phyloP scores from a whole-genome alignment of 2,329 filamentous ascomycete species.

The Davidsoniella eucalypti region DNA sequence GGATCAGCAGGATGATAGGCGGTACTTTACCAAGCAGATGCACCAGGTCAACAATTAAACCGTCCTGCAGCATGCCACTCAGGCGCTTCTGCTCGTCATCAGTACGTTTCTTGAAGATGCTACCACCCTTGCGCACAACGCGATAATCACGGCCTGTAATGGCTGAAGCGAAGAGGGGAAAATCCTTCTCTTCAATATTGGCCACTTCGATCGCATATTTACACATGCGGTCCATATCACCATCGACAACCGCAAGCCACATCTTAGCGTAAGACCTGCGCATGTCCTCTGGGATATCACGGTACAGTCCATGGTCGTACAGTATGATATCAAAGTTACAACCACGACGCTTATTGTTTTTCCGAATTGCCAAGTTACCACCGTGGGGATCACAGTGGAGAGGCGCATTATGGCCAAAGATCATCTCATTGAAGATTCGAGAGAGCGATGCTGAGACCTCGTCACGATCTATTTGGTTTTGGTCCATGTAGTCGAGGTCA shows the following conservation, averaged over 20 bases:
- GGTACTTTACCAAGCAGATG: slow-evolving; percentile 79
- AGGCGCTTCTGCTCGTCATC: slow-evolving; percentile 74
- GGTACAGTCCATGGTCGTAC: slow-evolving; percentile 93
- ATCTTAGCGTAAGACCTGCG: slow-evolving; percentile 86
- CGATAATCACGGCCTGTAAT: slow-evolving; percentile 89
- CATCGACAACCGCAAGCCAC: slow-evolving; percentile 90
- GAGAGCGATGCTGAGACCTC: slow-evolving; percentile 86
- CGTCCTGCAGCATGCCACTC: slow-evolving; percentile 67
- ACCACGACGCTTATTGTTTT: slow-evolving; percentile 42
- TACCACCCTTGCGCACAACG: slow-evolving; percentile 41
- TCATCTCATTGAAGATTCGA: slow-evolving; percentile 98
- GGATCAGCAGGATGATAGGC: slow-evolving; percentile 78
- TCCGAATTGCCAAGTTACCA: slow-evolving; percentile 83
- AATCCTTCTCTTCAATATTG: slow-evolving; percentile 74
- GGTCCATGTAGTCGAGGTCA: slow-evolving; percentile 73
- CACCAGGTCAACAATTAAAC: slow-evolving; percentile 75
- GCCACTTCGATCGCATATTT: slow-evolving; percentile 80
- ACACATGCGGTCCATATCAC: slow-evolving; percentile 72
- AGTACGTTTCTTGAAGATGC: slow-evolving; percentile 43
- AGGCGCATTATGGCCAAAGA: slow-evolving; percentile 76
- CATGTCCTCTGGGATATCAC: slow-evolving; percentile 66
- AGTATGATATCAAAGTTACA: slow-evolving; percentile 89
- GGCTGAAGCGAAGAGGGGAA: slow-evolving; percentile 86
- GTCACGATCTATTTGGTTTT: slow-evolving; percentile 76
- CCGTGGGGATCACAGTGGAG: slow-evolving; percentile 95